Percentiles rank a stretch among this genome's conserved stretches.
Conservation (phyloP, 805 yeast genomes). For the Candida coleopterorum region DNA sequence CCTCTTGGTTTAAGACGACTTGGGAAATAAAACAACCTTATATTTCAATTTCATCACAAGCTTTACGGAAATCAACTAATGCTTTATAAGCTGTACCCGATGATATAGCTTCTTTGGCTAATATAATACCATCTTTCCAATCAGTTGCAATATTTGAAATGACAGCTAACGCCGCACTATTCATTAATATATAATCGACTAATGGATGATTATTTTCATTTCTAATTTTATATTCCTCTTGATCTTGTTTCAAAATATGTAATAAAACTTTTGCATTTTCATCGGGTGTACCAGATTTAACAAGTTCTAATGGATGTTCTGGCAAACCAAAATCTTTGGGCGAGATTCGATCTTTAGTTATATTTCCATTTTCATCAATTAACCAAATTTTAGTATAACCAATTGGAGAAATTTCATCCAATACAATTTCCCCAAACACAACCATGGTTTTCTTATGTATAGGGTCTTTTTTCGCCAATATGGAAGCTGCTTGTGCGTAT, state of each 20-base stretch:
- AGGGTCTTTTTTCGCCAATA: conserved; percentile 48
- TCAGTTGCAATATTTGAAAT: conserved; percentile 60
- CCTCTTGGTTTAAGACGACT: conserved; percentile 5
- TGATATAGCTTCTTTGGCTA: conserved; percentile 64
- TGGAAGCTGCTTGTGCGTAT: conserved; percentile 75
- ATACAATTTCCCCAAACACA: conserved; percentile 88
- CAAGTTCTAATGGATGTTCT: conserved; percentile 63
- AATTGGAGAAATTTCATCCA: conserved; percentile 91
- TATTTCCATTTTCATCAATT: conserved; percentile 40
- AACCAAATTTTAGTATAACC: conserved; percentile 83
- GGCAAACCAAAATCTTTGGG: conserved; percentile 82
- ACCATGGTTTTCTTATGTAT: conserved; percentile 63
- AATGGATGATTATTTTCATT: conserved; percentile 48
- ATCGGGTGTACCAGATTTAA: conserved; percentile 79
- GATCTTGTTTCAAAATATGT: conserved; percentile 41
- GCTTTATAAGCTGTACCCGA: conserved; percentile 65
- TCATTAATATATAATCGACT: conserved; percentile 85
- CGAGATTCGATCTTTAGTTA: conserved; percentile 41
- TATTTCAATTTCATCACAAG: conserved; percentile 10
- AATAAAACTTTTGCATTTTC: conserved; percentile 68
- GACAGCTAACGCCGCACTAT: conserved; percentile 82
- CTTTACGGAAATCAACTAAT: conserved; percentile 46
- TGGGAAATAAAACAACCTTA: conserved; percentile 1
- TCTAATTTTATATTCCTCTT: conserved; percentile 41
- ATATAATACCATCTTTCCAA: conserved; percentile 74